phyloP scores from a whole-genome alignment of 2,329 filamentous ascomycete species.

The Fusarium staphyleae region DNA sequence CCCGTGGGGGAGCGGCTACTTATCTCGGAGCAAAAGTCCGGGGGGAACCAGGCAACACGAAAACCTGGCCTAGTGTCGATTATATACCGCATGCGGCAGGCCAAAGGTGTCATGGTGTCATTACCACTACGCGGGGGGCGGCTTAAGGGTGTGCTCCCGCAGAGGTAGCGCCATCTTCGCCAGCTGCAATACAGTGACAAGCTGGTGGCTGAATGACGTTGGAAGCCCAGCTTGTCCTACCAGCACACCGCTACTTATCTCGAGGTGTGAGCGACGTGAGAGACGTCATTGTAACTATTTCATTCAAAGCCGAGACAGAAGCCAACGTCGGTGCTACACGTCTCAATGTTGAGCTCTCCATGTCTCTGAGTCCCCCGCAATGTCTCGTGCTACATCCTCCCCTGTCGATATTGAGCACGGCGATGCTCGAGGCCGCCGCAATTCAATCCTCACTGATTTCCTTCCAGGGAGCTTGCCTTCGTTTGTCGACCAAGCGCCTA shows the following conservation, averaged over 20 bases:
- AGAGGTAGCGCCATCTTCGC: conserved; percentile 16
- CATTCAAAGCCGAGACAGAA: neutral
- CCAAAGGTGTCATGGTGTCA: conserved; percentile 24
- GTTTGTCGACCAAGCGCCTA: conserved; percentile 22
- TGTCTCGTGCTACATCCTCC: conserved; percentile 20
- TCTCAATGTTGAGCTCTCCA: conserved; percentile 1
- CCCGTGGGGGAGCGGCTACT: conserved; percentile 15
- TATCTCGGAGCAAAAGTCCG: conserved; percentile 23
- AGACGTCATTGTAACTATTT: neutral
- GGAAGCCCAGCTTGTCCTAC: conserved; percentile 4
- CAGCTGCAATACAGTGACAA: too few species aligned
- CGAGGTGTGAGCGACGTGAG: neutral
- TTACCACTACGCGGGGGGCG: conserved; percentile 15
- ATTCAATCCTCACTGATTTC: conserved; percentile 36
- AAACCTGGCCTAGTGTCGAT: conserved; percentile 14
- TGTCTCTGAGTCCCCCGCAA: neutral
- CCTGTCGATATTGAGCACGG: conserved; percentile 12
- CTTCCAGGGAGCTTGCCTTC: conserved; percentile 23
- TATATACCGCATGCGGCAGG: neutral
- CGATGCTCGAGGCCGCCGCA: conserved; percentile 13
- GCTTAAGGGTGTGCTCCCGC: conserved; percentile 6
- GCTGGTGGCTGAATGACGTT: conserved; percentile 19
- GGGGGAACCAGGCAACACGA: neutral
- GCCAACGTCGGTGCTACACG: too few species aligned
- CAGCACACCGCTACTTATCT: neutral